Percentiles rank a stretch among this genome's conserved stretches.
phyloP scores from a whole-genome alignment of 768 basidiomycete genomes.

The Lactifluus pinguis region DNA sequence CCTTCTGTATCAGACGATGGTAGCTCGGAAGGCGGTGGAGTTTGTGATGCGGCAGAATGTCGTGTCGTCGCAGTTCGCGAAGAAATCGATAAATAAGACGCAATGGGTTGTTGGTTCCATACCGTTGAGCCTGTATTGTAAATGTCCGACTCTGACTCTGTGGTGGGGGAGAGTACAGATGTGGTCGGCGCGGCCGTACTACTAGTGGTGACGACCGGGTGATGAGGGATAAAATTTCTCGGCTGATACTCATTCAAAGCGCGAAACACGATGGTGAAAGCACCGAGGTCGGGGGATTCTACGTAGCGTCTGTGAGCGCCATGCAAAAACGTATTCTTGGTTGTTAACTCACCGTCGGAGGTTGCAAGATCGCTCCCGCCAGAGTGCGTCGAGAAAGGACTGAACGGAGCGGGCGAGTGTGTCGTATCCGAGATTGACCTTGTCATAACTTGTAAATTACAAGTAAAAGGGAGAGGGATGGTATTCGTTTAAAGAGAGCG shows the following conservation, averaged over 20 bases:
- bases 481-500: slow-evolving; percentile 1
- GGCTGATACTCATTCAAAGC: slow-evolving; percentile 52
- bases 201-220: slow-evolving; percentile 11
- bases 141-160: slow-evolving; percentile 34
- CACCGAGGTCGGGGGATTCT: slow-evolving; percentile 67
- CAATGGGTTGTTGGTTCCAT: slow-evolving; percentile 52
- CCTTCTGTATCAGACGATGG: slow-evolving; percentile 21
- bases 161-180: slow-evolving; percentile 24
- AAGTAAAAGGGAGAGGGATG: neutral
- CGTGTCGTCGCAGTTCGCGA: slow-evolving; percentile 18
- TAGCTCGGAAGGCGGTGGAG: slow-evolving; percentile 19
- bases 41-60: slow-evolving; percentile 13
- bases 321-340: neutral
- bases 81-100: slow-evolving; percentile 43
- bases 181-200: slow-evolving; percentile 21
- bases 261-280: slow-evolving; percentile 61
- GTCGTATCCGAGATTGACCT: slow-evolving; percentile 29
- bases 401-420: slow-evolving; percentile 30
- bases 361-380: slow-evolving; percentile 28
- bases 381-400: slow-evolving; percentile 29
- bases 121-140: slow-evolving; percentile 45
- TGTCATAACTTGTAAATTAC: slow-evolving; percentile 22
- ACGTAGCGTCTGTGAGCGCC: neutral
- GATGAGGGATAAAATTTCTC: slow-evolving; percentile 22
- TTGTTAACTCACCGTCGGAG: slow-evolving; percentile 28